phyloP scores from a whole-genome alignment of 1,284 basidiomycete genomes.

The Porogramme epimiltina region DNA sequence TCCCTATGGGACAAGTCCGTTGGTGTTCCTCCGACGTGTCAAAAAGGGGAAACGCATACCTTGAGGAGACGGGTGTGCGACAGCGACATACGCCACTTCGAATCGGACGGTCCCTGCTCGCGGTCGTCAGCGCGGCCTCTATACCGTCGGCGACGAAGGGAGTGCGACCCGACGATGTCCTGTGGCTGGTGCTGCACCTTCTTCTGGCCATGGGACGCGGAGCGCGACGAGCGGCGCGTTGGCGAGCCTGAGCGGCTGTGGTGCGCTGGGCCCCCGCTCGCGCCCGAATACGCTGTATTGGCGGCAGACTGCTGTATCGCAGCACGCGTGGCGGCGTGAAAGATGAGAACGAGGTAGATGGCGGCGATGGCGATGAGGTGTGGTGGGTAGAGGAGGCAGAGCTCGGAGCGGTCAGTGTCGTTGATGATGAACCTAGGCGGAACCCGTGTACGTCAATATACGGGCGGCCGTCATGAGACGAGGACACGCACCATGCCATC shows the following conservation, averaged over 20 bases:
- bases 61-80: too few relatives aligned
- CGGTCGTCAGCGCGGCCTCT: too few relatives aligned
- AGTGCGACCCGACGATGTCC: constrained; percentile 76
- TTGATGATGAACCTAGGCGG: constrained; percentile 88
- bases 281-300: constrained; percentile 49
- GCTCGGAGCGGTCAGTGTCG: constrained; percentile 90
- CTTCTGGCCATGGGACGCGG: constrained; percentile 36
- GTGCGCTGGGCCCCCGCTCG: constrained; percentile 8
- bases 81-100: too few relatives aligned
- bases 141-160: too few relatives aligned
- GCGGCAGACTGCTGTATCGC: constrained; percentile 31
- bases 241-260: constrained; percentile 12
- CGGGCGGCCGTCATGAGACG: neutral
- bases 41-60: too few relatives aligned
- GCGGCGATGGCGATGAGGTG: constrained; percentile 92
- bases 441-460: too few relatives aligned
- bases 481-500: constrained; percentile 58
- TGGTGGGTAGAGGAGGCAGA: constrained; percentile 91
- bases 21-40: too few relatives aligned
- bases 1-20: too few relatives aligned
- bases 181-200: constrained; percentile 49
- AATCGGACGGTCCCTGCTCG: too few relatives aligned
- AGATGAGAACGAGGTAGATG: constrained; percentile 82
- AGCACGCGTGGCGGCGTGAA: constrained; percentile 58
- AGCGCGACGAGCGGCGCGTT: constrained; percentile 56